Evolutionary conservation across 495 filamentous ascomycete genomes (phyloP).

Genomic region (Penicillium malachiteum): DNA sequence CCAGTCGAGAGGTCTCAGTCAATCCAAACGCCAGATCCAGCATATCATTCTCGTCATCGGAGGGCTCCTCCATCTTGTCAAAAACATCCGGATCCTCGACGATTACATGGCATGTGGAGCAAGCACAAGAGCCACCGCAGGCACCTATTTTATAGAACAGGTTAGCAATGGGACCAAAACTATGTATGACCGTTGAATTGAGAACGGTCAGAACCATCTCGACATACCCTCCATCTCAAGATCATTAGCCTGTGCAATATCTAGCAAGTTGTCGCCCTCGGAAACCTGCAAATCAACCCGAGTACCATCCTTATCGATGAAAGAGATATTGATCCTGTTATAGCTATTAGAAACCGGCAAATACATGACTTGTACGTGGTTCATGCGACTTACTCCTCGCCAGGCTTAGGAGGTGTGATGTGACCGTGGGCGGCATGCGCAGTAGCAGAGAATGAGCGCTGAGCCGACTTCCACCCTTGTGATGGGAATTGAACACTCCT

Average conservation of each 20-base stretch:
- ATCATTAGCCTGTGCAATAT: constrained; percentile 92
- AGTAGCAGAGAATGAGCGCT: constrained; percentile 66
- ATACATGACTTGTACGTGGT: not conserved
- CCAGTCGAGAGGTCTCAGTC: constrained; percentile 93
- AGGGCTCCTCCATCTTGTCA: constrained; percentile 88
- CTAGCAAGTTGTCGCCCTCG: constrained; percentile 86
- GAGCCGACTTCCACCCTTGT: constrained; percentile 28
- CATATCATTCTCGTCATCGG: constrained; percentile 99
- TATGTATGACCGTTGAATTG: too few relatives aligned
- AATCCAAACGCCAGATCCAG: constrained; percentile 92
- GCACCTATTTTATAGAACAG: constrained; percentile 54
- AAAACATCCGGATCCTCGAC: constrained; percentile 80
- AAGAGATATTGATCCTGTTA: constrained; percentile 78
- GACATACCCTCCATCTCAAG: constrained; percentile 88
- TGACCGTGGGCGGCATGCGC: constrained; percentile 67
- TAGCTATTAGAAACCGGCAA: not conserved
- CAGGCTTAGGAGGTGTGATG: constrained; percentile 77
- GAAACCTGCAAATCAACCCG: constrained; percentile 74
- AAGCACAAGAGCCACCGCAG: constrained; percentile 94
- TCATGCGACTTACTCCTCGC: constrained; percentile 77
- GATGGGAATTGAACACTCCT: constrained; percentile 18
- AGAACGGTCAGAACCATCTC: not conserved
- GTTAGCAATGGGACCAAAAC: not conserved
- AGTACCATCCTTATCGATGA: constrained; percentile 88
- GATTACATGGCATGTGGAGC: constrained; percentile 96